Evolutionary conservation across 441 rosid species (phyloP), one percentile per base, ranked within the genome.

Genomic region (Dalechampia spathulata): DNA sequence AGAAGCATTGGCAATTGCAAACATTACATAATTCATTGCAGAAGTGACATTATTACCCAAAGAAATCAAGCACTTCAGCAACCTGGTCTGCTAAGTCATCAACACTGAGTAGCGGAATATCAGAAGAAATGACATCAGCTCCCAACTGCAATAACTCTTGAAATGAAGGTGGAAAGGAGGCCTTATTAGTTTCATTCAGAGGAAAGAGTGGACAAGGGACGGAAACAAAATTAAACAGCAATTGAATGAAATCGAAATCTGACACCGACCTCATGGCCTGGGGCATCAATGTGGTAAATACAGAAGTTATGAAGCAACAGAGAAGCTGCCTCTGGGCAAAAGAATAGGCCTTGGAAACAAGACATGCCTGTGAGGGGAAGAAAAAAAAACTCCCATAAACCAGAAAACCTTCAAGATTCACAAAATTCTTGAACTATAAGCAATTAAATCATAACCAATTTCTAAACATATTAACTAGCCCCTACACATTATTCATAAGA

Each of bases 231-330:
- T 4, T 16, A 43, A 19, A 55, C 43, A 44, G 44, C 20, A 30
- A 25, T 38, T 11, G 15, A 39, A 42, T 7, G 26, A n/a, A 39
- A 36, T 40, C 22, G 36, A 70, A 68, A 52, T 60, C 64, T 57
- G 57, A 60, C 20, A 78, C 84, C 70, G 77, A 89, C 95, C 95
- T 89, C 90, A 64, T 89, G 96, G 39, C 96, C 95, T 0, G 92
- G 86, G 62, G 95, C 87, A 75, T 83, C 84, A 62, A 89, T 89
- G 64, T 89, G 96, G 54, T 86, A 86, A 67, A 89, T 68, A 75
- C 96, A 89, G 78, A 89, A 89, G 81, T 82, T 89, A 59, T 80
- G 86, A 57, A 80, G 82, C 65, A 86, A 63, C 76, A 89, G 73
- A 1, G 96, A 75, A 65, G 86, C 90, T 26, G 92, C 92, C 56